Evolutionary conservation across 148 eudicot genomes (phyloP).

Genomic region (Polygonum aviculare): DNA sequence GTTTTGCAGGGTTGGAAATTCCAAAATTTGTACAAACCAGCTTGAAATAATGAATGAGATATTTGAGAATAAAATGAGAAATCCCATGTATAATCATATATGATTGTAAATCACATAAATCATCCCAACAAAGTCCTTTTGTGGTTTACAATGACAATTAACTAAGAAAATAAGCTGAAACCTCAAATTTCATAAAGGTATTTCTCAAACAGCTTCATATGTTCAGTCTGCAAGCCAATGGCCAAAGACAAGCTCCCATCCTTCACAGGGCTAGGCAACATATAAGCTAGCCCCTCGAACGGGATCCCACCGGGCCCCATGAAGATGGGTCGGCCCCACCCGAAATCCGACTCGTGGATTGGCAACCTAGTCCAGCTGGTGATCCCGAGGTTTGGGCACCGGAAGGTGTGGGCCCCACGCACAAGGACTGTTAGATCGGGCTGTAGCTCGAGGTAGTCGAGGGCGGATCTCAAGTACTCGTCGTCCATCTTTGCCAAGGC

Average conservation of each 20-base stretch:
- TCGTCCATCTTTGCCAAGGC: conserved; percentile 19
- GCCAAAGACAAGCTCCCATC: conserved; percentile 21
- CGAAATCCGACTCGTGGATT: conserved; percentile 22
- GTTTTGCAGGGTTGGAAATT: too few relatives aligned
- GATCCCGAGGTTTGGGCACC: conserved; percentile 20
- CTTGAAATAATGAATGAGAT: not conserved
- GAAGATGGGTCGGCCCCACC: conserved; percentile 25
- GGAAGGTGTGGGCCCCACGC: conserved; percentile 13
- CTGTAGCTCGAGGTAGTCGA: conserved; percentile 22
- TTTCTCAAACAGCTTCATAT: conserved; percentile 20
- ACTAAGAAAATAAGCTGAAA: not conserved
- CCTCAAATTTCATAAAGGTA: conserved; percentile 20
- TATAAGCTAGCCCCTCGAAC: conserved; percentile 19
- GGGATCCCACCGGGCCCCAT: conserved; percentile 26
- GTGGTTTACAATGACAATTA: not conserved
- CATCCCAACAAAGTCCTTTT: conserved; percentile 2
- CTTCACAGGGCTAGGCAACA: conserved; percentile 11
- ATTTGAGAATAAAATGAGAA: too few relatives aligned
- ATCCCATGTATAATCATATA: not conserved
- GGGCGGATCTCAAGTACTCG: conserved; percentile 24
- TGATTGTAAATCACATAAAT: not conserved
- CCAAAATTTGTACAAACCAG: not conserved
- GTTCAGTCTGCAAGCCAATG: conserved; percentile 17
- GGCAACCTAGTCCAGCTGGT: conserved; percentile 22
- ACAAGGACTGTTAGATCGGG: conserved; percentile 17